Base-by-base conservation (phyloP, 805 yeast genomes). In the Lipomyces kockii region DNA sequence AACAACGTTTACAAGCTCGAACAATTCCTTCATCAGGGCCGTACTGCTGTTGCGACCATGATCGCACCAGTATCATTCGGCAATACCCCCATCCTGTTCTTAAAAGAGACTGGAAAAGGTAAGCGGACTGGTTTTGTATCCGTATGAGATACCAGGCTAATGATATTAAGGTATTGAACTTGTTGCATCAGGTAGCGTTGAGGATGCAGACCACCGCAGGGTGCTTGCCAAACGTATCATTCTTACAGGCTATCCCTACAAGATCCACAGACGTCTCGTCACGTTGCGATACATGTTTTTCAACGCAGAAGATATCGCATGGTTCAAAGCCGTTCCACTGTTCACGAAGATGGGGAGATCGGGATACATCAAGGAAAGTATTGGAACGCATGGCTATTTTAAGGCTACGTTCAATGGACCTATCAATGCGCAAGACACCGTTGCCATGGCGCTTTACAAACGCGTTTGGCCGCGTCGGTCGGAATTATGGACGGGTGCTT, bases 301-400 rank as follows among this genome's bases (percentile, higher is more conserved):
- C 87, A 91, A 89, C 75, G 81, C 91, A 11, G 91, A 90, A 59
- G 99, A 95, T 77, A 90, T 96, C 72, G 86, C 85, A 72, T 90
- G 90, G 86, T 95, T 89, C 85, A 91, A 90, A 80, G 89, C 93
- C 3, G 89, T 95, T 72, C 98, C 98, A 55, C 81, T 95, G 68
- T 95, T 92, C 79, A 93, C 98, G 54, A 92, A 91, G 78, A 84
- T 88, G 74, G 99, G 99, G 61, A 87, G 98, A 78, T 84, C 92
- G 25, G 99, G 99, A 64, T 90, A 90, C 78, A 94, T 96, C 77
- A 94, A 91, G 79, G 98, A 94, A 78, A 86, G 93, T 76, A 83
- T 95, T 82, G 99, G 99, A 80, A 95, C 99, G 1, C 99, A 95
- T 78, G 99, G 99, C 71, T 92, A 94, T 82, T 93, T 89, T 86